Base-by-base conservation (phyloP, 495 filamentous ascomycete species). In the Achaetomiella virescens region DNA sequence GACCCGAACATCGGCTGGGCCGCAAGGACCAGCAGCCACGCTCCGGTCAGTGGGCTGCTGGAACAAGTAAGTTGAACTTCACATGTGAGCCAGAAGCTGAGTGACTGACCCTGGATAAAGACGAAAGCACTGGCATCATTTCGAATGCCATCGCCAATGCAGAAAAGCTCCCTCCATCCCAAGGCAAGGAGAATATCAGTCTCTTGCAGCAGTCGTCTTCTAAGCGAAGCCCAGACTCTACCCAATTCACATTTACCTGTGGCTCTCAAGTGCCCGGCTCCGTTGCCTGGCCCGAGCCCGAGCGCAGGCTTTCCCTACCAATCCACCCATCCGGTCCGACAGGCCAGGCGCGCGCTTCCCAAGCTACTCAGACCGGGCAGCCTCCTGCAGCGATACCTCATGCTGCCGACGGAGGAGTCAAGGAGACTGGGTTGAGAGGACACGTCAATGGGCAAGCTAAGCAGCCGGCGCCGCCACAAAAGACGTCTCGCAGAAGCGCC, bases 241-340 rank as follows among this genome's bases (percentile, higher is more conserved):
- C 86, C 0, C 89, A 95, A 59, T 97, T 97, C 62, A 96, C 91
- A 15, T 97, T 97, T 68, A 93, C 87, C 2, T 92, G 89, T 69
- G 86, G 89, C 55, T 74, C 79, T 0, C 76, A 78, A 51, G 76
- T 78, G 11, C 74, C 77, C 7, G 73, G 72, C 4, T 63, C 67
- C n/a, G 41, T 72, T 18, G 62, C 73, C 24, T 80, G 77, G 78
- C 75, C 78, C 33, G 76, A 70, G 45, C 85, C 87, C 1, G 86
- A 89, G 61, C 47, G 56, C 24, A 58, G 52, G 56, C 9, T 59
- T 21, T 21, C 48, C 15, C 42, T 51, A 35, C 52, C 41, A 17
- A 17, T 49, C 3, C 51, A 54, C 18, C 58, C 61, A 29, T 20
- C 45, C 25, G 12, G 51, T 22, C 15, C 50, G 15, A 8, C 51